These are phyloP conservation scores for Aspergillus nanangensis DNA, from an alignment of 495 filamentous ascomycete genomes.

Conservation along the genomic window DNA sequence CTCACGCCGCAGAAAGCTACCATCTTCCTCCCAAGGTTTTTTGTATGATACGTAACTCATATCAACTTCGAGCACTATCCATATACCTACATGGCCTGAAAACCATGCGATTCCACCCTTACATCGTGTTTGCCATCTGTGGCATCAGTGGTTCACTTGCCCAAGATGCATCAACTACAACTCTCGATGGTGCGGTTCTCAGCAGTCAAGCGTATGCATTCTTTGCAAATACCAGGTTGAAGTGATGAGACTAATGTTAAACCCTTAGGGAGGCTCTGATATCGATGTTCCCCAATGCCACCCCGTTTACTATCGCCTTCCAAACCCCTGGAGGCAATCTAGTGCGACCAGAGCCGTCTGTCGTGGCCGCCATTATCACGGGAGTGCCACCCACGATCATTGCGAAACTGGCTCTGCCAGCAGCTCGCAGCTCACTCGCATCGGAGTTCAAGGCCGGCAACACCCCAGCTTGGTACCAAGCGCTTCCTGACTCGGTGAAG, in stretches of 20 bases:
- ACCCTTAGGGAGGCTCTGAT: slow-evolving; percentile 2
- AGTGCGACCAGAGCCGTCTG: slow-evolving; percentile 13
- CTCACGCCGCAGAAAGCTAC: too few species aligned
- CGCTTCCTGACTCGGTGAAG: slow-evolving; percentile 18
- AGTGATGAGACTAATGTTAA: slow-evolving; percentile 3
- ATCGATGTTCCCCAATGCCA: slow-evolving; percentile 6
- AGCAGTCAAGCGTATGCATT: slow-evolving; percentile 5
- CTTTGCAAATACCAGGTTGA: too few species aligned
- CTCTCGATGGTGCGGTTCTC: slow-evolving; percentile 2
- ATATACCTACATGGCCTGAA: too few species aligned
- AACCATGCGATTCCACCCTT: too few species aligned
- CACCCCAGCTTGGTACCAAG: slow-evolving; percentile 17
- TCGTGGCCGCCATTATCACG: slow-evolving; percentile 16
- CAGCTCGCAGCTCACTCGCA: slow-evolving; percentile 13
- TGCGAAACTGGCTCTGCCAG: slow-evolving; percentile 14
- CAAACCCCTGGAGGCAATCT: slow-evolving; percentile 7
- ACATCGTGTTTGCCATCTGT: too few species aligned
- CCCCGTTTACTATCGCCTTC: slow-evolving; percentile 7
- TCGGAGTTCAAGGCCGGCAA: slow-evolving; percentile 14
- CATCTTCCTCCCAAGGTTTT: too few species aligned
- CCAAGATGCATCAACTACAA: too few species aligned
- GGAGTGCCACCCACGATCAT: slow-evolving; percentile 16
- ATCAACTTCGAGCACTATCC: too few species aligned
- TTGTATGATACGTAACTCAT: too few species aligned
- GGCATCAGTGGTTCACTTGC: too few species aligned